phyloP scores from a whole-genome alignment of 805 yeast species.

The Tetrapisispora fleetii region DNA sequence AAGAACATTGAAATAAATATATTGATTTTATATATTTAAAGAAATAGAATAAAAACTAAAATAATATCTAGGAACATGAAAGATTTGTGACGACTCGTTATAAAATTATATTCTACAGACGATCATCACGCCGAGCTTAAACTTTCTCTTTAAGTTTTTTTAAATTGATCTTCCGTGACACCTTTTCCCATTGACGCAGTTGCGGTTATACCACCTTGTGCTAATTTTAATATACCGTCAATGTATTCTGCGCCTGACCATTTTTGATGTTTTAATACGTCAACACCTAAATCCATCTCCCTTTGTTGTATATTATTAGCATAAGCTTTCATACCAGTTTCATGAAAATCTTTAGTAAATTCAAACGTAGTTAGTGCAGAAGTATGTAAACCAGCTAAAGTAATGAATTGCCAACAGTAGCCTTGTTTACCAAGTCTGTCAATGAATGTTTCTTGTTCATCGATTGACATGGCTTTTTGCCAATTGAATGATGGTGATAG shows the following conservation, averaged over 20 bases:
- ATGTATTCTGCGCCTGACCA: conserved; percentile 99
- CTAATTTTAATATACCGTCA: conserved; percentile 80
- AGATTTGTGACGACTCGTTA: too few species aligned
- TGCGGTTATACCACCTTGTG: conserved; percentile 87
- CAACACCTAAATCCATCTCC: conserved; percentile 83
- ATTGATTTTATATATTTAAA: too few species aligned
- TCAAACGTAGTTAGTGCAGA: conserved; percentile 85
- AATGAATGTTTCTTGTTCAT: conserved; percentile 87
- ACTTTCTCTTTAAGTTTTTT: conserved; percentile 16
- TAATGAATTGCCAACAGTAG: conserved; percentile 95
- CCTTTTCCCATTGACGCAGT: conserved; percentile 99
- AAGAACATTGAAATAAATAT: too few species aligned
- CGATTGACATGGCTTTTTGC: conserved; percentile 83
- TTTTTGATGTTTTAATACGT: conserved; percentile 94
- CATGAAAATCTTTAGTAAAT: conserved; percentile 68
- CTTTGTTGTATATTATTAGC: conserved; percentile 79
- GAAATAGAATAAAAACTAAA: too few species aligned
- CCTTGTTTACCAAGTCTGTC: conserved; percentile 79
- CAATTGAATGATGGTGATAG: conserved; percentile 96
- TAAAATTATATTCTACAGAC: too few species aligned
- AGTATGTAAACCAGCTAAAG: conserved; percentile 93
- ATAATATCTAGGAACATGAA: too few species aligned
- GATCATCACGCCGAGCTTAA: background rate
- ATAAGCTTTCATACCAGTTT: conserved; percentile 91
- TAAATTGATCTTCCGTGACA: conserved; percentile 95